phyloP scores from a whole-genome alignment of 768 basidiomycete species.

The Mycena floridula region DNA sequence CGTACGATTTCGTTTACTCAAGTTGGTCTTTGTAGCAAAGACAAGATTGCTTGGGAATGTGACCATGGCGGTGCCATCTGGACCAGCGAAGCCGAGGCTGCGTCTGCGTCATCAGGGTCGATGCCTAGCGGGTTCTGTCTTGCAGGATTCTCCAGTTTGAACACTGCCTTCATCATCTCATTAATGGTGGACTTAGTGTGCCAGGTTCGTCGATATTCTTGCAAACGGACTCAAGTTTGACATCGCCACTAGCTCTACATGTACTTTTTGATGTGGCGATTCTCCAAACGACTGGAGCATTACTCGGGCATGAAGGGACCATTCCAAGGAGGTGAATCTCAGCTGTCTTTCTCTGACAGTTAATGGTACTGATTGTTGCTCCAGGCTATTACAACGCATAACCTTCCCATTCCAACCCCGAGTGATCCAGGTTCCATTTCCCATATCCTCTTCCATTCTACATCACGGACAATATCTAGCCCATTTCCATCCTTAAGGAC shows the following conservation, averaged over 20 bases:
- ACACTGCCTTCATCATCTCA: conserved; percentile 58
- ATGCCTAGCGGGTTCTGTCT: conserved; percentile 54
- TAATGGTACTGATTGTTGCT: conserved; percentile 18
- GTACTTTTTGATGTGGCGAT: conserved; percentile 73
- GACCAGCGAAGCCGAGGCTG: conserved; percentile 36
- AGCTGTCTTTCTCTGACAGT: conserved; percentile 12
- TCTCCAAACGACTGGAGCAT: conserved; percentile 62
- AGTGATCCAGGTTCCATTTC: not conserved
- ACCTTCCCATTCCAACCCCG: not conserved
- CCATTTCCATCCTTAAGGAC: not conserved
- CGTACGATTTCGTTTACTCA: not conserved
- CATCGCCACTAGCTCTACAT: conserved; percentile 53
- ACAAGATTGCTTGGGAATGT: conserved; percentile 70
- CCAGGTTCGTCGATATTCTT: conserved; percentile 43
- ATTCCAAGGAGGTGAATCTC: conserved; percentile 50
- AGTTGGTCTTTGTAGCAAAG: conserved; percentile 34
- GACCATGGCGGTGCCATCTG: conserved; percentile 63
- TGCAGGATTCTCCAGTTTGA: conserved; percentile 52
- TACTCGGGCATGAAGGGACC: conserved; percentile 61
- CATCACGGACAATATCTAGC: too few species aligned
- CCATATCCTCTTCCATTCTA: not conserved
- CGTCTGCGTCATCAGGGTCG: conserved; percentile 32
- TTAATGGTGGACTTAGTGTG: conserved; percentile 60
- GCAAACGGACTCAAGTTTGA: conserved; percentile 8
- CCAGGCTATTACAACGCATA: conserved; percentile 52